Conservation (phyloP, 805 yeast genomes). For the Candida pini region DNA sequence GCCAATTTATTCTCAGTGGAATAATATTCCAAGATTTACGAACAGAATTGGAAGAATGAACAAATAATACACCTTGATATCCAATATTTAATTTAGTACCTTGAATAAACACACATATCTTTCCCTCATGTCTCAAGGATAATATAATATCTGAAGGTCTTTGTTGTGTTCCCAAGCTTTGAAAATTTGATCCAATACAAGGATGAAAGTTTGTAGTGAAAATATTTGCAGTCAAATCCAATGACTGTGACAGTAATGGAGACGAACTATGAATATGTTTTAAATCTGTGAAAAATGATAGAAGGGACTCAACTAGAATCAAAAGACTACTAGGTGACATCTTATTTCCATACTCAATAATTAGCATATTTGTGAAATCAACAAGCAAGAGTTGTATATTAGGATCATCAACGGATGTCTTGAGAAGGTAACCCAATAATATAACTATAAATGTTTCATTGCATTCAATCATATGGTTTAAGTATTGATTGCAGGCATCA, state of each 20-base stretch:
- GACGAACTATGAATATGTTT: conserved; percentile 6
- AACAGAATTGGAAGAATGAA: conserved; percentile 3
- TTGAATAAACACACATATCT: conserved; percentile 14
- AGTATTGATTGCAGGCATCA: conserved; percentile 9
- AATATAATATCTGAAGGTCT: conserved; percentile 7
- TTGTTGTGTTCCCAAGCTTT: conserved; percentile 2
- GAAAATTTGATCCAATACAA: conserved; percentile 10
- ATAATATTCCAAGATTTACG: conserved; percentile 13
- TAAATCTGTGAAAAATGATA: conserved; percentile 6
- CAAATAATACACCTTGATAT: conserved; percentile 15
- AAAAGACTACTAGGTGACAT: conserved; percentile 10
- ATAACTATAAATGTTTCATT: conserved; percentile 9
- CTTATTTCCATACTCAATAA: conserved; percentile 12
- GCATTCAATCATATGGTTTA: conserved; percentile 8
- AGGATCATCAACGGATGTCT: neutral
- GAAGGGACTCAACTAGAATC: conserved; percentile 13
- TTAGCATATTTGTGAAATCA: conserved; percentile 19
- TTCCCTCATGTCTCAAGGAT: conserved; percentile 7
- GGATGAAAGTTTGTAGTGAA: conserved; percentile 14
- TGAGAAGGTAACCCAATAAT: conserved; percentile 11
- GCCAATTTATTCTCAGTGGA: conserved; percentile 11
- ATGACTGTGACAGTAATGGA: conserved; percentile 5
- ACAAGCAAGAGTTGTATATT: conserved; percentile 8
- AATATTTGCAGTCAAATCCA: conserved; percentile 19
- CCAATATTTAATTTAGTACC: conserved; percentile 13